phyloP scores from a whole-genome alignment of 2,329 filamentous ascomycete species.

The Acrocalymma vagum region DNA sequence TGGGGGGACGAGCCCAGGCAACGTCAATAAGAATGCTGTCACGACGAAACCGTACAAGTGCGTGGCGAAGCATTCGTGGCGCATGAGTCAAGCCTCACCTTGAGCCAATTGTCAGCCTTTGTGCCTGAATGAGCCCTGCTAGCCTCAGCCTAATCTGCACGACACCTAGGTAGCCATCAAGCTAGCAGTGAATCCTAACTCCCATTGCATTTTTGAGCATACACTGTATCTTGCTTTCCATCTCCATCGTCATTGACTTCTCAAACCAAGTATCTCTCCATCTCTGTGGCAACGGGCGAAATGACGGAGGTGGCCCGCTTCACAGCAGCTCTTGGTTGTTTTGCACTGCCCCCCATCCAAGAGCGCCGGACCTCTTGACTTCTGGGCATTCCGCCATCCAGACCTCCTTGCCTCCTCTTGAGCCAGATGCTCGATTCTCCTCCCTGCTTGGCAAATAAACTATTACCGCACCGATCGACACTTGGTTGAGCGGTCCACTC shows the following conservation, averaged over 20 bases:
- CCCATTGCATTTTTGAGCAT: no score
- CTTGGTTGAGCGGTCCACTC: neutral
- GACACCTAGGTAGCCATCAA: no score
- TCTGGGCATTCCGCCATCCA: slow-evolving; percentile 13
- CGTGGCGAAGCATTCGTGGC: slow-evolving; percentile 5
- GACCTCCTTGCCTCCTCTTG: slow-evolving; percentile 8
- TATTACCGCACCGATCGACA: no score
- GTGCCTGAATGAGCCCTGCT: slow-evolving; percentile 1
- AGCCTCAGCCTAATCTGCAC: slow-evolving; percentile 1
- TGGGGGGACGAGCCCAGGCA: no score
- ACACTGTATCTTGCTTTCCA: no score
- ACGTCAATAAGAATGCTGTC: no score
- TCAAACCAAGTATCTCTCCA: no score
- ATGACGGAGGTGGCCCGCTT: neutral
- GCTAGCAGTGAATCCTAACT: no score
- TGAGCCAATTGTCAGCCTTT: neutral
- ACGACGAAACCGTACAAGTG: neutral
- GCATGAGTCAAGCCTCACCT: neutral
- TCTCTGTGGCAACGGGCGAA: neutral
- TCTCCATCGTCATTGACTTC: no score
- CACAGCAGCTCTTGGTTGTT: neutral
- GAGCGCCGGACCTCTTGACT: slow-evolving; percentile 13
- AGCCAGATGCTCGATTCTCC: slow-evolving; percentile 8
- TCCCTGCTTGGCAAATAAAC: no score
- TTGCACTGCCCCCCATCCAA: slow-evolving; percentile 24